Evolutionary conservation across 176 grass and related monocot species (phyloP).

Genomic region (Otatea glauca): DNA sequence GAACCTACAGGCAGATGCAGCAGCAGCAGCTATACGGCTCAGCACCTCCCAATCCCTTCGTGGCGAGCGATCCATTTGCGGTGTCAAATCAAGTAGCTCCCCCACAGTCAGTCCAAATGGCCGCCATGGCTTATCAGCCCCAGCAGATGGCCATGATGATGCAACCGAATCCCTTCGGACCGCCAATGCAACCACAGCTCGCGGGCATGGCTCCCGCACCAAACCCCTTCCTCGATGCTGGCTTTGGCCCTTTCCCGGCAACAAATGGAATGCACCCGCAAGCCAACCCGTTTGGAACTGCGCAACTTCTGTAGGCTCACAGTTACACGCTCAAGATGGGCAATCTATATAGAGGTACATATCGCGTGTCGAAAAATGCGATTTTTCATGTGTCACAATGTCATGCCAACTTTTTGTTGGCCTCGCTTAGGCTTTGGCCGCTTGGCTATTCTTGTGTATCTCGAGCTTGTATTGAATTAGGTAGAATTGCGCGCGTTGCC

Average conservation of each 20-base stretch:
- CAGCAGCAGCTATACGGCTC: constrained; percentile 69
- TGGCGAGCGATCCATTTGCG: constrained; percentile 69
- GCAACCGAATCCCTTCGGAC: constrained; percentile 62
- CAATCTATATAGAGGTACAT: constrained; percentile 31
- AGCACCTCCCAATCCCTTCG: constrained; percentile 75
- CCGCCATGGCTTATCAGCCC: constrained; percentile 58
- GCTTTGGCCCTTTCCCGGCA: constrained; percentile 58
- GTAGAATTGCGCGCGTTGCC: no score
- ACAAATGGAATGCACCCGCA: constrained; percentile 53
- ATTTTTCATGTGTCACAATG: constrained; percentile 24
- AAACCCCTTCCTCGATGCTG: constrained; percentile 69
- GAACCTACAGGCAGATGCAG: constrained; percentile 73
- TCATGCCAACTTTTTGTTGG: constrained; percentile 24
- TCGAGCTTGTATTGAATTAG: constrained; percentile 4
- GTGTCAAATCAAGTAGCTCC: constrained; percentile 69
- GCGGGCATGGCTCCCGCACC: constrained; percentile 13
- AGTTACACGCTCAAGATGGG: neutral
- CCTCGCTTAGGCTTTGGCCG: constrained; percentile 32
- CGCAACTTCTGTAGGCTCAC: constrained; percentile 53
- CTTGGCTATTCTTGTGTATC: constrained; percentile 47
- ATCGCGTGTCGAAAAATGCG: neutral
- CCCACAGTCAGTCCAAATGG: constrained; percentile 76
- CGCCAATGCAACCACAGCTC: constrained; percentile 43
- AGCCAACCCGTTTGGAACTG: constrained; percentile 57
- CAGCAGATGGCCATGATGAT: constrained; percentile 66